Evolutionary conservation across 805 yeast species (phyloP).

Genomic region (Ogataea salicorniae): DNA sequence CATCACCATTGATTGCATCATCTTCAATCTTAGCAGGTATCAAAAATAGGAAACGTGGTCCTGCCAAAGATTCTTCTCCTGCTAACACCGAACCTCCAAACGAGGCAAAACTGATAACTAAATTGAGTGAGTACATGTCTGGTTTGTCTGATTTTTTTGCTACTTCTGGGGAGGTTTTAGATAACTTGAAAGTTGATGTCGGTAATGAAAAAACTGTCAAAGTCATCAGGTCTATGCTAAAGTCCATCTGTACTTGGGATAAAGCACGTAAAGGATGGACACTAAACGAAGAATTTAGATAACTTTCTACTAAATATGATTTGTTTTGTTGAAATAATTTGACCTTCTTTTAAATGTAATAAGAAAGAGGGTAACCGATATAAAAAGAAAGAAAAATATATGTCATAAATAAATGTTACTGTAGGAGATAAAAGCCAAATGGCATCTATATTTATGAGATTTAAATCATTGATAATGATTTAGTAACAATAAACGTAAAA

Average conservation of each 20-base stretch:
- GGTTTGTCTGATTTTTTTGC: constrained; percentile 26
- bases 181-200: constrained; percentile 29
- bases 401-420: too few species aligned
- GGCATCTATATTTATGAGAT: too few species aligned
- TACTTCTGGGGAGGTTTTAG: constrained; percentile 27
- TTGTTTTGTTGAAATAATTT: not conserved
- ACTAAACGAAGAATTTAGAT: constrained; percentile 49
- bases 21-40: constrained; percentile 45
- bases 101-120: constrained; percentile 15
- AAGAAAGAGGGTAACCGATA: too few species aligned
- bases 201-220: constrained; percentile 50
- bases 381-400: not conserved
- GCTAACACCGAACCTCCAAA: constrained; percentile 1
- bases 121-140: constrained; percentile 26
- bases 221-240: constrained; percentile 61
- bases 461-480: too few species aligned
- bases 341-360: too few species aligned
- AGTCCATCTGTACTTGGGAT: constrained; percentile 66
- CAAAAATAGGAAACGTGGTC: constrained; percentile 34
- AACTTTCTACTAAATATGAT: not conserved
- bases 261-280: constrained; percentile 56
- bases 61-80: not conserved
- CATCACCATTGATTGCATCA: constrained; percentile 33
- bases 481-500: too few species aligned
- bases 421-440: too few species aligned